phyloP scores from a whole-genome alignment of 1,284 basidiomycete species.

The Vanrija pseudolonga region DNA sequence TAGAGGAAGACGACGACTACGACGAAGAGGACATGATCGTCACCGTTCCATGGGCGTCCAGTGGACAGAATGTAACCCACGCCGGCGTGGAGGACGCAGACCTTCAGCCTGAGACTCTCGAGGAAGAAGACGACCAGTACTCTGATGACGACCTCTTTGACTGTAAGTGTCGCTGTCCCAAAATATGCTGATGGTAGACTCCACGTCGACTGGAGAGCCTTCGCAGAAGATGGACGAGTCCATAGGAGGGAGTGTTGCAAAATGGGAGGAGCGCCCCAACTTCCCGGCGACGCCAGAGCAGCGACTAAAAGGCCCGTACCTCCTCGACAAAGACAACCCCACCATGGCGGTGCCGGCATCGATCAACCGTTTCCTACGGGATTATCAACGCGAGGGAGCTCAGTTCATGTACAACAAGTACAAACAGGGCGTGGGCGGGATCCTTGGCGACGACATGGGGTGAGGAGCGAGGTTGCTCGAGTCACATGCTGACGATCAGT shows the following conservation, averaged over 20 bases:
- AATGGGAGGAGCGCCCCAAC: constrained; percentile 11
- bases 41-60: background rate
- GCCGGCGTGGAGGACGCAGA: too few relatives aligned
- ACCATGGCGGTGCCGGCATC: constrained; percentile 44
- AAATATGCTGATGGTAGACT: background rate
- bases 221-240: background rate
- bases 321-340: constrained; percentile 20
- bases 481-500: constrained; percentile 9
- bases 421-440: constrained; percentile 44
- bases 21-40: constrained; percentile 6
- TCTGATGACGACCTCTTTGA: constrained; percentile 9
- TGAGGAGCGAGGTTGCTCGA: constrained; percentile 8
- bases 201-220: background rate
- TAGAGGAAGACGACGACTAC: background rate
- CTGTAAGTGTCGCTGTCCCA: background rate
- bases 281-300: constrained; percentile 22
- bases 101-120: constrained; percentile 1
- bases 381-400: constrained; percentile 52
- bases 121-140: constrained; percentile 25
- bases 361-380: constrained; percentile 53
- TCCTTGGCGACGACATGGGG: constrained; percentile 56
- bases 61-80: background rate
- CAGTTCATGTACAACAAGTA: constrained; percentile 52
- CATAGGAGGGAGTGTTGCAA: background rate
- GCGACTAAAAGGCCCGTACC: constrained; percentile 18